A percentile compares a stretch with the other conserved stretches of the same genome.
These are phyloP conservation scores for Aphanoascus verrucosus DNA, from an alignment of 2,329 filamentous ascomycete species.

Conservation along the genomic window DNA sequence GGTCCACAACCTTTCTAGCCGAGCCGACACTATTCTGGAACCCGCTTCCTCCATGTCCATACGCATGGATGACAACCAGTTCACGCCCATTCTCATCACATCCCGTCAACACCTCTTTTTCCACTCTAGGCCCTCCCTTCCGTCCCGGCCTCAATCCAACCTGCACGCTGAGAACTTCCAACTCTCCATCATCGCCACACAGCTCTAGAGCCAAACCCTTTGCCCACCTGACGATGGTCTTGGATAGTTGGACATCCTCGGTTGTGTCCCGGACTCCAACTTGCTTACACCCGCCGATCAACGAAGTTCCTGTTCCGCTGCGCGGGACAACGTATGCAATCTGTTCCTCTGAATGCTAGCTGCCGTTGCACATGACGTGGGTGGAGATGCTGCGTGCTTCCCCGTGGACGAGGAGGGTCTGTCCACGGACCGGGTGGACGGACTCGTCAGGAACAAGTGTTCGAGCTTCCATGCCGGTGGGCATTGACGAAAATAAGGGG, in stretches of 20 bases:
- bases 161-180: conserved; percentile 36
- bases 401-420: conserved; percentile 38
- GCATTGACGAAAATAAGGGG: conserved; percentile 32
- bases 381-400: conserved; percentile 26
- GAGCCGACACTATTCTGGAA: conserved; percentile 26
- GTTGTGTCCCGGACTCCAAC: conserved; percentile 26
- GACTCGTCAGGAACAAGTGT: conserved; percentile 27
- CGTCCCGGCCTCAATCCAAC: conserved; percentile 38
- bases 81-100: conserved; percentile 13
- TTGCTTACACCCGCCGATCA: conserved; percentile 39
- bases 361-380: conserved; percentile 10
- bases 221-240: conserved; percentile 30
- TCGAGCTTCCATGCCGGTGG: conserved; percentile 33
- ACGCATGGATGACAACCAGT: conserved; percentile 35
- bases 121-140: conserved; percentile 35
- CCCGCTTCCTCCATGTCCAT: conserved; percentile 40
- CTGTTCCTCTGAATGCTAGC: conserved; percentile 19
- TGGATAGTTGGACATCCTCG: conserved; percentile 25
- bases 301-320: conserved; percentile 31
- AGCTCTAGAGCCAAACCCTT: conserved; percentile 29
- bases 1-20: conserved; percentile 19
- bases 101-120: conserved; percentile 27
- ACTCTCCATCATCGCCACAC: conserved; percentile 26
- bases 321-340: conserved; percentile 36
- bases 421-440: conserved; percentile 37